Evolutionary conservation across 805 yeast species (phyloP), one percentile per base, ranked within the genome.

Genomic region (Saturnispora dispora): DNA sequence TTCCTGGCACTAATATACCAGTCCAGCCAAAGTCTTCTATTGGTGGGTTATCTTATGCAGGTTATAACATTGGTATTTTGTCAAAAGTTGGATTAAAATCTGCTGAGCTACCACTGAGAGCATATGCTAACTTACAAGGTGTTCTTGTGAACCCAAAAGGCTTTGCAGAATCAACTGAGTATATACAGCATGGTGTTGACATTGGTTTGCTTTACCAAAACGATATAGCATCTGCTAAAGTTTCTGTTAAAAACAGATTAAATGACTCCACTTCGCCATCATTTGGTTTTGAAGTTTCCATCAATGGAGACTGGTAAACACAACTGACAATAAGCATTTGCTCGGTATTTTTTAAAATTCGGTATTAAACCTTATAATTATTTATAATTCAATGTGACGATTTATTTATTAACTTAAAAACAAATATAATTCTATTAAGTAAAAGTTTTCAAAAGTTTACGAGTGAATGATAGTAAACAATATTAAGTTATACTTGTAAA

Each of bases 1-100:
- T 63, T 22, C 53, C 63, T 15, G 67, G 66, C 3, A 52, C 39
- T 25, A 8, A 32, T 46, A 45, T 32, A n/a, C 60, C 63, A 10
- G 30, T 60, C 37, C 61, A 60, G 22, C 53, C 56, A 25, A 40
- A 40, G 15, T 32, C 22, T 8, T 44, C 54, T 2, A 36, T 55
- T 7, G 60, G 60, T 20, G 50, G 53, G 1, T 45, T 52, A 9
- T 53, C 60, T 7, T 55, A 48, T 39, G 51, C 42, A 23, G 39
- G 52, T 22, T 55, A 53, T 27, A 47, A 45, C 32, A 35, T 55
- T 17, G 55, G 55, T 22, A 5, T 55, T 17, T 37, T 45, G 23
- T 28, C 55, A 5, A 55, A 52, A 25, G 27, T 47, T 25, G 55
- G 52, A 13, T 33, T 50, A 2, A 32, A 47, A 25, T 47, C 52